Evolutionary conservation across 495 filamentous ascomycete genomes (phyloP).

Genomic region (Chaetomidium leptoderma): DNA sequence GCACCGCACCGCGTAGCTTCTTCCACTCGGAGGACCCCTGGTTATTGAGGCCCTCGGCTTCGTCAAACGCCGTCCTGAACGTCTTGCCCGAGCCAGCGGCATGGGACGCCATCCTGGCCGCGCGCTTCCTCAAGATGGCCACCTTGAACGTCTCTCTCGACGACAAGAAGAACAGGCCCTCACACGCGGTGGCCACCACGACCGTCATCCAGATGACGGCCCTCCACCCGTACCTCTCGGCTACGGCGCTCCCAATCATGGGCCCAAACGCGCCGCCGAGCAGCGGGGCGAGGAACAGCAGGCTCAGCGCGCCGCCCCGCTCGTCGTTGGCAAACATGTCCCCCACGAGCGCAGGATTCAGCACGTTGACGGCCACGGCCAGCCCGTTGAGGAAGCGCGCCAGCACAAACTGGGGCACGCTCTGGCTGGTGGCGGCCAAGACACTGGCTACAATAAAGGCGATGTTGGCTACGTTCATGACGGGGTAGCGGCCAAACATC

Average conservation of each 20-base stretch:
- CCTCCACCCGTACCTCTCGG: slow-evolving; percentile 57
- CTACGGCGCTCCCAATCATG: slow-evolving; percentile 56
- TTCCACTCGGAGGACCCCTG: slow-evolving; percentile 28
- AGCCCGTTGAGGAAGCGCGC: slow-evolving; percentile 49
- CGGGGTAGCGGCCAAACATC: slow-evolving; percentile 51
- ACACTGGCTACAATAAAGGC: slow-evolving; percentile 47
- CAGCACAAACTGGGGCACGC: slow-evolving; percentile 42
- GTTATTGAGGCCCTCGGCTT: slow-evolving; percentile 37
- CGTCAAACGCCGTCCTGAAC: slow-evolving; percentile 20
- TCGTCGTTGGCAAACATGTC: slow-evolving; percentile 52
- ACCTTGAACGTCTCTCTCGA: slow-evolving; percentile 51
- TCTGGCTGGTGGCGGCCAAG: slow-evolving; percentile 42
- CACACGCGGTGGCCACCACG: slow-evolving; percentile 44
- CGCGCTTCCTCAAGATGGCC: slow-evolving; percentile 44
- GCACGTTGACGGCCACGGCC: slow-evolving; percentile 51
- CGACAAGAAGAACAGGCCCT: slow-evolving; percentile 44
- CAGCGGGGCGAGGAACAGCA: slow-evolving; percentile 48
- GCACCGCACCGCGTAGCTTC: slow-evolving; percentile 41
- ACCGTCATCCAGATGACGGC: slow-evolving; percentile 52
- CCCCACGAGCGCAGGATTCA: slow-evolving; percentile 56
- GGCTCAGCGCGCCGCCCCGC: slow-evolving; percentile 49
- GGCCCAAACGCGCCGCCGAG: slow-evolving; percentile 54
- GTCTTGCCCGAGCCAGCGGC: slow-evolving; percentile 23
- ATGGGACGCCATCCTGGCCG: slow-evolving; percentile 43
- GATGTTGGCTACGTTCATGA: slow-evolving; percentile 49